phyloP scores from a whole-genome alignment of 192 early-diverging fungal species.

The Gamsiella multidivaricata region DNA sequence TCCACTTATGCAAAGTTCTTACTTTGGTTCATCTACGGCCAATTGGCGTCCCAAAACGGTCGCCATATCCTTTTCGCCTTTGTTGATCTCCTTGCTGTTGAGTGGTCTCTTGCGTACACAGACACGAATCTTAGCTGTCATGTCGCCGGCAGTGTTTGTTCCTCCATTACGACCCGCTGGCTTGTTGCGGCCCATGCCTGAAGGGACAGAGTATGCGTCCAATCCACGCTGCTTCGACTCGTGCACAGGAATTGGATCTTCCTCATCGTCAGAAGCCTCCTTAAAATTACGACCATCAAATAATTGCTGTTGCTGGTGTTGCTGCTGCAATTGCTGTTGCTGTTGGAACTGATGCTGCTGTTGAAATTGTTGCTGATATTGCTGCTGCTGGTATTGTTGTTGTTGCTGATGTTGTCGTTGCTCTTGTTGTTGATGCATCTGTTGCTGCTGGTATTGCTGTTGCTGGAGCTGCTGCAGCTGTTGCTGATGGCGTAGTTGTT shows the following conservation, averaged over 20 bases:
- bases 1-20: too few species aligned
- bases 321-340: conserved; percentile 27
- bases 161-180: conserved; percentile 39
- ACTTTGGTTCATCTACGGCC: conserved; percentile 95
- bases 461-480: conserved; percentile 22
- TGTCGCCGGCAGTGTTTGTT: conserved; percentile 50
- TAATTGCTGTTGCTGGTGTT: conserved; percentile 27
- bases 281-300: conserved; percentile 44
- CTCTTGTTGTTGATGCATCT: conserved; percentile 29
- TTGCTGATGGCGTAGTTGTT: conserved; percentile 31
- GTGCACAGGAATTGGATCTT: conserved; percentile 38
- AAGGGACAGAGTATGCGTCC: conserved; percentile 85
- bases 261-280: conserved; percentile 58
- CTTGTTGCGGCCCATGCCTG: conserved; percentile 34
- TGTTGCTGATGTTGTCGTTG: conserved; percentile 36
- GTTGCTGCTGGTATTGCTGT: conserved; percentile 23
- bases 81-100: conserved; percentile 85
- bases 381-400: conserved; percentile 12
- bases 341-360: conserved; percentile 20
- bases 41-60: conserved; percentile 72
- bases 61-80: conserved; percentile 89
- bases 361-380: conserved; percentile 28
- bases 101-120: conserved; percentile 97
- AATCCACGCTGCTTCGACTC: conserved; percentile 53
- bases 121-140: conserved; percentile 92